phyloP scores from a whole-genome alignment of 768 basidiomycete genomes.

The Amanita fuliginea region DNA sequence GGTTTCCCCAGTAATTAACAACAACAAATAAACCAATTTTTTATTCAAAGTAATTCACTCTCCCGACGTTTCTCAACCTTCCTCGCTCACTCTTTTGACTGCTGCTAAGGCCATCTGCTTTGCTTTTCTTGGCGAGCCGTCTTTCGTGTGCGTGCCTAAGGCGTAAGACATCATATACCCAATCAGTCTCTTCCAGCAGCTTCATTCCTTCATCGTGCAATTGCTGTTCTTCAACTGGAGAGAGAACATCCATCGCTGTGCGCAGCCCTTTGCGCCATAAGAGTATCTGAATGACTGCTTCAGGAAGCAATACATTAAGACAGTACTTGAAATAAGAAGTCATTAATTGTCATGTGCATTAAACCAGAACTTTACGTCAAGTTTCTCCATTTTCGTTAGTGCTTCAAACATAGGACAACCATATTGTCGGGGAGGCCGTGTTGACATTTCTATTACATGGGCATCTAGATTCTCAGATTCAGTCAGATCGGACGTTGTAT shows the following conservation, averaged over 20 bases:
- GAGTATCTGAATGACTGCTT: constrained; percentile 62
- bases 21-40: not conserved
- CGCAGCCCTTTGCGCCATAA: constrained; percentile 61
- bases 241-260: constrained; percentile 33
- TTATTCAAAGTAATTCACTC: constrained; percentile 18
- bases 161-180: constrained; percentile 55
- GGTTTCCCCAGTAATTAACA: not conserved
- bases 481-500: not conserved
- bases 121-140: constrained; percentile 9
- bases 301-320: constrained; percentile 58
- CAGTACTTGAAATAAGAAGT: constrained; percentile 43
- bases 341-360: not conserved
- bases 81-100: constrained; percentile 9
- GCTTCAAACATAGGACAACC: constrained; percentile 34
- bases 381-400: constrained; percentile 34
- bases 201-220: constrained; percentile 38
- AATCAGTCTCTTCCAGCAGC: constrained; percentile 46
- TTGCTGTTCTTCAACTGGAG: constrained; percentile 40
- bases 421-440: constrained; percentile 14
- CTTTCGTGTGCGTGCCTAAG: constrained; percentile 24
- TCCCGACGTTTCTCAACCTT: constrained; percentile 14
- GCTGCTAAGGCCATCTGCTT: constrained; percentile 5
- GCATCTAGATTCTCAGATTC: not conserved
- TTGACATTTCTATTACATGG: not conserved
- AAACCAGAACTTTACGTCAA: constrained; percentile 29